Base-by-base conservation (phyloP, 2,329 filamentous ascomycete genomes). In the Teratosphaeria gauchensis region DNA sequence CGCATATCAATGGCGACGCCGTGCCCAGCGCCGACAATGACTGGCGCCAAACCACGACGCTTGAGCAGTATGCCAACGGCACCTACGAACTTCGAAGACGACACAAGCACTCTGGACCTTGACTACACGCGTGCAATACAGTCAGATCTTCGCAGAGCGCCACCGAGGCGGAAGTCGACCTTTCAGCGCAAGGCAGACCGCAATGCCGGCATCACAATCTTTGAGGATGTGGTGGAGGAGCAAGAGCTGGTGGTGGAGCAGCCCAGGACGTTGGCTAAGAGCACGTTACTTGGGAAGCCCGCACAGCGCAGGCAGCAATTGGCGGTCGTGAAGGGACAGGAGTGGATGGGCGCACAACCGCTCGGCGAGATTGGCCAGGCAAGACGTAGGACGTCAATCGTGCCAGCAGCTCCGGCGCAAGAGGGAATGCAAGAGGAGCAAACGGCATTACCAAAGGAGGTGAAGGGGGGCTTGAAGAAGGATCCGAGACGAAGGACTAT, bases 401-500 rank as follows among this genome's bases (percentile, higher is more conserved):
- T 52, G 28, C 28, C 28, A 31, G 16, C 52, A 9, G 52, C 21
- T 16, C 19, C 21, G 28, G 21, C 12, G 4, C 28, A 30, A 32
- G 28, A 35, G 35, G 56, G 59, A 32, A 31, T 42, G 12, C 51
- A 33, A 3, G 32, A 42, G 1, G 51, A 51, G 21, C 24, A 24
- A 2, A 5, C 19, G 55, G 51, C 11, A 16, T 38, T n/a, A 19
- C 11, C 31, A 14, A 52, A 55, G 30, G 52, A 56, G 11, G 24
- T 53, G 52, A 53, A 31, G 31, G 52, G 24, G 31, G 54, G 46
- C 55, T 21, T 56, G 51, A 63, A 65, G 55, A 78, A 77, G 64
- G 73, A 77, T 19, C 71, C 73, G 4, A 71, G 78, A 56, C 70
- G 78, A 59, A 71, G 76, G 59, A 81, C 78, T 2, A 80, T 81